Base-by-base conservation (phyloP, 1,284 basidiomycete species). In the Ustilago hordei region DNA sequence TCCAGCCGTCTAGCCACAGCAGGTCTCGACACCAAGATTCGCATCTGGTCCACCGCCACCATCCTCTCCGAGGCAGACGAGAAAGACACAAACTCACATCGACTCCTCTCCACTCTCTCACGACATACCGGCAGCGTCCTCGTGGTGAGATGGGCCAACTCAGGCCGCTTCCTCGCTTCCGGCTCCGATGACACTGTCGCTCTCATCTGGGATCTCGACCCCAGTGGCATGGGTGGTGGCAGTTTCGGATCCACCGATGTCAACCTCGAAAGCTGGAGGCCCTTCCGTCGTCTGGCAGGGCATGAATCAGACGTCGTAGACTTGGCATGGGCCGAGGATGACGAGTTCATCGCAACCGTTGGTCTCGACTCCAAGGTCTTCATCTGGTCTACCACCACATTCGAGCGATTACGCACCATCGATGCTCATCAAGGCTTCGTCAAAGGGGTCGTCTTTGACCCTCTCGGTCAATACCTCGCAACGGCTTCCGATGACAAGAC, bases 381-480 rank as follows among this genome's bases (percentile, higher is more conserved):
- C 68, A 91, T 99, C 38, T 99, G 95, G 95, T 79, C 78, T 31
- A 84, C 83, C 50, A 41, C 70, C 66, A 76, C 60, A 17, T 86
- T 86, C 43, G 84, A 84, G n/a, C 50, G 75, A 15, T 86, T 98
- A 55, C 89, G 90, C 54, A 93, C 92, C 83, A 90, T 99, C 38
- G 93, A 94, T 67, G 91, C 91, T 61, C 97, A 99, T 85, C 91
- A 94, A 82, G 95, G 95, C 6, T 98, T 98, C 86, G 95, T 99
- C 79, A 99, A 99, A 87, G 97, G 97, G 61, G 94, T 99, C 56
- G 95, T 94, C 81, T 99, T 95, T 91, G 97, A 99, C 87, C 96
- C 97, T 1, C 93, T 96, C 5, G 96, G 96, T 54, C 93, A 98
- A 86, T 98, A 92, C 84, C 90, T 99, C 60, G 81, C 81, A 13